Percentiles rank a stretch among this genome's conserved stretches.
phyloP scores from a whole-genome alignment of 768 basidiomycete species.

The Leccinellum luteum region DNA sequence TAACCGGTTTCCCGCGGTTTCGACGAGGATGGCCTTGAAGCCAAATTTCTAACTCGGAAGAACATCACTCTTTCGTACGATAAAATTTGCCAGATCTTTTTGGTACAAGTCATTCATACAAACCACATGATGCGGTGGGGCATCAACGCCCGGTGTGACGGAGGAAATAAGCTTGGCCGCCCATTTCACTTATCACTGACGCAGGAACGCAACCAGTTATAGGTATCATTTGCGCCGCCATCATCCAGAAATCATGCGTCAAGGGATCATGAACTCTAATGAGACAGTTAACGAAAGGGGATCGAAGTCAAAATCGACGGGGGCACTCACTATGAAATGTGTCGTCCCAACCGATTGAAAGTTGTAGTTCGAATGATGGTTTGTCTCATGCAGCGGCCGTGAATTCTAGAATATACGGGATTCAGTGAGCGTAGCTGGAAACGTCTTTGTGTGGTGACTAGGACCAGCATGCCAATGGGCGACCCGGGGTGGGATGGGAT shows the following conservation, averaged over 20 bases:
- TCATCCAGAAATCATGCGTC: too few relatives aligned
- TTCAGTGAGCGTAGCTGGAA: too few relatives aligned
- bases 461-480: too few relatives aligned
- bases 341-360: neutral
- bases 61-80: too few relatives aligned
- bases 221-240: neutral
- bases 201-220: neutral
- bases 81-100: too few relatives aligned
- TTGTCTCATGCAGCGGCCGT: neutral
- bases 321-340: neutral
- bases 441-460: too few relatives aligned
- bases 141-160: too few relatives aligned
- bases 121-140: too few relatives aligned
- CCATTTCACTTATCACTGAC: neutral
- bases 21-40: too few relatives aligned
- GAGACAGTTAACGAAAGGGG: neutral
- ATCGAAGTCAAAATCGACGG: neutral
- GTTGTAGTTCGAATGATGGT: neutral
- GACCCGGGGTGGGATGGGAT: too few relatives aligned
- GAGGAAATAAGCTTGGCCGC: neutral
- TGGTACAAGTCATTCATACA: too few relatives aligned
- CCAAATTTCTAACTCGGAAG: neutral
- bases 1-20: neutral
- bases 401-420: too few relatives aligned
- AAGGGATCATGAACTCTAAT: neutral